Base-by-base conservation (phyloP, 208 protist genomes). In the Crithidia mellificae region DNA sequence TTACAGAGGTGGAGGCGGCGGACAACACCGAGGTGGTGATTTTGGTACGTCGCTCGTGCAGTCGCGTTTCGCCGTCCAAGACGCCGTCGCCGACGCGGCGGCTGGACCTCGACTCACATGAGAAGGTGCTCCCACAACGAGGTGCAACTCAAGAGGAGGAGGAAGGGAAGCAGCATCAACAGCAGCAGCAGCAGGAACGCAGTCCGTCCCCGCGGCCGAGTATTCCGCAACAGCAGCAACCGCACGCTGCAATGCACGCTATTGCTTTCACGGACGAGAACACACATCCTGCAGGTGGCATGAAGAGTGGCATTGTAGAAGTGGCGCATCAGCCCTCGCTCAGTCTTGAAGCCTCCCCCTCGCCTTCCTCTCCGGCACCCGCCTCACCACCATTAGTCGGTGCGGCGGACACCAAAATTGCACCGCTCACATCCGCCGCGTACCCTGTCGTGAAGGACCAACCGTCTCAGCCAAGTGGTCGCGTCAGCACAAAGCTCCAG, bases 1-100 rank as follows among this genome's bases (percentile, higher is more conserved):
- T 41, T 6, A 41, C 9, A 6, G 36, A 6, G 36, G 12, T 41
- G 36, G 6, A 15, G 36, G 12, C 36, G 3, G 24, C 20, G 34
- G 51, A 8, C 17, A 36, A 65, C 27, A 59, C 62, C 11, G 56
- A 69, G 17, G 61, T 75, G 14, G 58, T 75, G 52, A 62, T 75
- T 3, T 12, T 75, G 43, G 46, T 75, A 0, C 70, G 54, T 20
- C 70, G 62, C 19, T 75, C 70, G 9, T 15, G 43, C 61, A 75
- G 62, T 30, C 63, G 29, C 34, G 65, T n/a, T 44, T 3, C 68
- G 15, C 6, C 39, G 15, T 56, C 51, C 11, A 25, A 44, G 20
- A 44, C 52, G 38, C 63, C 34, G 9, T 54, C 54, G 19, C 44
- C 52, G 30, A 5, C 44, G 19, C 20, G 32, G 9, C 38, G 25